A percentile compares a stretch with the other conserved stretches of the same genome.
These are phyloP conservation scores for Eimeria acervulina DNA, from an alignment of 169 alveolate genomes.

Conservation along the genomic window DNA sequence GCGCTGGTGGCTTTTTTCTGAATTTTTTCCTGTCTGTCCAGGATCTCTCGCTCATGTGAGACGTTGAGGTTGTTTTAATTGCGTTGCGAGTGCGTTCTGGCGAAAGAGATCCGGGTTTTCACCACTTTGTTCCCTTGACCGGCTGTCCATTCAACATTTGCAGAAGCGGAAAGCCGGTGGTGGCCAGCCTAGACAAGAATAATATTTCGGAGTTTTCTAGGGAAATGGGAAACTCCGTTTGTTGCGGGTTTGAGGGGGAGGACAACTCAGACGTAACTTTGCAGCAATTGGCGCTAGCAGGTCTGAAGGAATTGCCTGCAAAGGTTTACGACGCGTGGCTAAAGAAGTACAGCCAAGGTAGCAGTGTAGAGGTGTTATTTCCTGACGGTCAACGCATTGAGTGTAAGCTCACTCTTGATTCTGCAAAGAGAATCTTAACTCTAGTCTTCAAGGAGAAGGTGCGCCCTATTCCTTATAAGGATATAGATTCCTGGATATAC, in stretches of 20 bases:
- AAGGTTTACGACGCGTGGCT: constrained; percentile 42
- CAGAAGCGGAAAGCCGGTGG: background rate
- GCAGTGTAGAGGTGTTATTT: constrained; percentile 63
- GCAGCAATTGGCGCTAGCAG: constrained; percentile 42
- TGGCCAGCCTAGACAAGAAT: no score
- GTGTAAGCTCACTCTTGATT: constrained; percentile 58
- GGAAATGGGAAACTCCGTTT: constrained; percentile 64
- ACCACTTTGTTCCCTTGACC: no score
- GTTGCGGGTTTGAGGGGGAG: constrained; percentile 74
- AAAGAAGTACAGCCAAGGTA: constrained; percentile 36
- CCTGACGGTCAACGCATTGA: constrained; percentile 79
- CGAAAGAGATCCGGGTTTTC: background rate
- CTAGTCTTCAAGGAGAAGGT: constrained; percentile 65
- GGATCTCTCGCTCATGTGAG: background rate
- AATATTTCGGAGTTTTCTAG: no score
- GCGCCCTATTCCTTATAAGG: constrained; percentile 51
- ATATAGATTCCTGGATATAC: constrained; percentile 47
- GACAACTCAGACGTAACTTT: background rate
- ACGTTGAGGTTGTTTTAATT: no score
- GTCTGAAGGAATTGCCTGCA: background rate
- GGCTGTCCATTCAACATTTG: background rate
- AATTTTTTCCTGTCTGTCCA: no score
- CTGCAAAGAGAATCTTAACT: background rate
- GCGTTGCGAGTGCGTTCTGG: background rate
- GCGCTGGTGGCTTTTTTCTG: background rate